phyloP scores from a whole-genome alignment of 495 filamentous ascomycete species.

The Penicillium cinerascens region DNA sequence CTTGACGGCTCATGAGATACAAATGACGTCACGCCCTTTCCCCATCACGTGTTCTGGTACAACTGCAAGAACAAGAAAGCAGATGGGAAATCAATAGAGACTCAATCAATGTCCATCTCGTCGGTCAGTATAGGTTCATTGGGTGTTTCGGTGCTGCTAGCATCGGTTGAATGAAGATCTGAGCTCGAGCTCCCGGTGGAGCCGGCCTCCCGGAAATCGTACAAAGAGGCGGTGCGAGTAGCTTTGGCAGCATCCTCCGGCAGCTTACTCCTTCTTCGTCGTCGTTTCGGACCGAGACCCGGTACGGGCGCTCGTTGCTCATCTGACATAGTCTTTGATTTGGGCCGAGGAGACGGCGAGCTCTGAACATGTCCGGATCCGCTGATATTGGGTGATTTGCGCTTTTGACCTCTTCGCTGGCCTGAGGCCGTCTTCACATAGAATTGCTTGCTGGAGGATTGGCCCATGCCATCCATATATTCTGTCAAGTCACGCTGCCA shows the following conservation, averaged over 20 bases:
- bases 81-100: not conserved
- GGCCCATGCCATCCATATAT: slow-evolving; percentile 30
- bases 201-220: slow-evolving; percentile 15
- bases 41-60: not conserved
- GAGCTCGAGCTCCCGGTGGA: slow-evolving; percentile 23
- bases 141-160: slow-evolving; percentile 4
- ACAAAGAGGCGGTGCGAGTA: slow-evolving; percentile 6
- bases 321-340: not conserved
- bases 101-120: slow-evolving; percentile 34
- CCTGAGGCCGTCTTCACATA: not conserved
- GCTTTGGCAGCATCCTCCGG: slow-evolving; percentile 4
- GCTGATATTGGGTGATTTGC: slow-evolving; percentile 26
- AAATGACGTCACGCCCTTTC: slow-evolving; percentile 19
- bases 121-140: slow-evolving; percentile 16
- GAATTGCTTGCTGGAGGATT: slow-evolving; percentile 17
- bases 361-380: not conserved
- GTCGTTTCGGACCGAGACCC: slow-evolving; percentile 27
- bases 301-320: slow-evolving; percentile 11
- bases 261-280: slow-evolving; percentile 19
- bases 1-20: slow-evolving; percentile 14
- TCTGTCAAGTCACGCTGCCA: slow-evolving; percentile 37
- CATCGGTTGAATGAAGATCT: slow-evolving; percentile 17
- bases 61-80: not conserved
- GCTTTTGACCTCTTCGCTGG: slow-evolving; percentile 34
- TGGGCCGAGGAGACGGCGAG: not conserved